A percentile compares a stretch with the other conserved stretches of the same genome.
These are phyloP conservation scores for Lotmaria passim DNA, from an alignment of 208 protist species.

Conservation along the genomic window DNA sequence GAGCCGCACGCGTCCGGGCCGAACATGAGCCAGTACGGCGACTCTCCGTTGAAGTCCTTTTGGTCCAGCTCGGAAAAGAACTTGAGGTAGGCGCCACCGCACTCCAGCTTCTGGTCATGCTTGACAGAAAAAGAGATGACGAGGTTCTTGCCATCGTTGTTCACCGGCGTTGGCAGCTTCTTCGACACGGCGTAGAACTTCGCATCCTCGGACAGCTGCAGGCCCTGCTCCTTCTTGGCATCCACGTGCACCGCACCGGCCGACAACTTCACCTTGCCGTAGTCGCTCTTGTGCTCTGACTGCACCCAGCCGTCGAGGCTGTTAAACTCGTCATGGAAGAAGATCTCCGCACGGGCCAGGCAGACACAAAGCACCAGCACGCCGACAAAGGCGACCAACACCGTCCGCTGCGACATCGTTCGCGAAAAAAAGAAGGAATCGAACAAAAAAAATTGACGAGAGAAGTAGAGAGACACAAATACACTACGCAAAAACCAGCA, in stretches of 20 bases:
- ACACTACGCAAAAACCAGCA: too few species aligned
- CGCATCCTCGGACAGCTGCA: conserved; percentile 87
- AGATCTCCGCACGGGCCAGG: conserved; percentile 46
- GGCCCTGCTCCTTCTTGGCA: conserved; percentile 72
- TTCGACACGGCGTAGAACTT: conserved; percentile 91
- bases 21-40: conserved; percentile 96
- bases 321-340: conserved; percentile 82
- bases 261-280: conserved; percentile 69
- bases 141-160: conserved; percentile 88
- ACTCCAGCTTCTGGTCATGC: conserved; percentile 90
- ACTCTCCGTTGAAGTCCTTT: conserved; percentile 85
- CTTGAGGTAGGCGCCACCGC: conserved; percentile 96
- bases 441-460: not conserved
- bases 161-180: conserved; percentile 66
- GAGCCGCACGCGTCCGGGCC: conserved; percentile 95
- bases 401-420: conserved; percentile 9
- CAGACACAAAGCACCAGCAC: conserved; percentile 35
- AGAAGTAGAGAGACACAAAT: not conserved
- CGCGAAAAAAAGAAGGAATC: not conserved
- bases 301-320: conserved; percentile 62
- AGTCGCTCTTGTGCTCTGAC: conserved; percentile 54
- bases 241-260: conserved; percentile 66
- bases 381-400: conserved; percentile 28
- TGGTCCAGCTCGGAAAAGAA: conserved; percentile 84
- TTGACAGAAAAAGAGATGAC: conserved; percentile 94